Evolutionary conservation across 2,329 filamentous ascomycete genomes (phyloP).

Genomic region (Colletotrichum sp.): DNA sequence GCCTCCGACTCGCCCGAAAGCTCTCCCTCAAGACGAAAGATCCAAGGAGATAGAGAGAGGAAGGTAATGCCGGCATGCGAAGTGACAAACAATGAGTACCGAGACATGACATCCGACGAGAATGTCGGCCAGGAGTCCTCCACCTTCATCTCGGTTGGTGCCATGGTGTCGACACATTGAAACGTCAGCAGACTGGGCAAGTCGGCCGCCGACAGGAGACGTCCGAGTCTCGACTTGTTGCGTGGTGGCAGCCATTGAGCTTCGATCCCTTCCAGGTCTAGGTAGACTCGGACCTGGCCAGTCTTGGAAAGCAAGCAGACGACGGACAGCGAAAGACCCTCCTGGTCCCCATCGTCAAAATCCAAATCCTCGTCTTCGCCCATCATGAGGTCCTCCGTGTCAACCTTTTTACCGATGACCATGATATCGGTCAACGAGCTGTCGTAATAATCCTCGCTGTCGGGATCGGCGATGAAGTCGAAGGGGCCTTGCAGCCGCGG

Average conservation of each 20-base stretch:
- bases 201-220: constrained; percentile 39
- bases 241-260: constrained; percentile 70
- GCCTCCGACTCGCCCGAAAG: constrained; percentile 60
- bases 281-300: constrained; percentile 65
- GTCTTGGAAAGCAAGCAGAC: constrained; percentile 66
- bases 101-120: constrained; percentile 63
- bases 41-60: constrained; percentile 66
- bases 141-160: constrained; percentile 54
- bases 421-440: constrained; percentile 65
- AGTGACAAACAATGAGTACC: constrained; percentile 68
- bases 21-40: constrained; percentile 68
- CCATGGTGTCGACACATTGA: constrained; percentile 66
- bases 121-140: constrained; percentile 68
- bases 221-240: constrained; percentile 52
- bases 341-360: constrained; percentile 59
- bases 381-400: constrained; percentile 64
- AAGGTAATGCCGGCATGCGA: constrained; percentile 65
- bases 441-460: constrained; percentile 62
- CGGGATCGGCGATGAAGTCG: constrained; percentile 58
- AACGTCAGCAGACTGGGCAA: constrained; percentile 62
- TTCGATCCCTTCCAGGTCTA: constrained; percentile 67
- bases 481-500: constrained; percentile 69
- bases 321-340: constrained; percentile 65
- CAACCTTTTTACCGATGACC: constrained; percentile 66
- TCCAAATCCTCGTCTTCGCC: constrained; percentile 70